Conservation (phyloP, 1,139 yeast species). For the Magnusiomyces ingens region DNA sequence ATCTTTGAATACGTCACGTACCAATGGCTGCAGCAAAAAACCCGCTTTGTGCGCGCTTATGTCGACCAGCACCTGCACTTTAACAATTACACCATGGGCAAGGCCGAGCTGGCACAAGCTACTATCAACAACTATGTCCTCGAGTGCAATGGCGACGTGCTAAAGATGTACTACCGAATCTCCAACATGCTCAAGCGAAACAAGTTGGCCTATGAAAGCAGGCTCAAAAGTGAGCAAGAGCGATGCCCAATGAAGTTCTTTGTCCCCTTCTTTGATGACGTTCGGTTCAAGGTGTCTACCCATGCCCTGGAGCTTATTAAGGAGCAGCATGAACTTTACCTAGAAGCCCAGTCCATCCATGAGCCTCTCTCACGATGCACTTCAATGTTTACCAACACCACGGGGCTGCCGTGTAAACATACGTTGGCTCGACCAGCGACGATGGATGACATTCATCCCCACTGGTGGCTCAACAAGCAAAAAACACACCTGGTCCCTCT, state of each 20-base stretch:
- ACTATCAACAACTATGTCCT: conserved; percentile 8
- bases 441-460: conserved; percentile 15
- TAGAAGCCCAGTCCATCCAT: conserved; percentile 11
- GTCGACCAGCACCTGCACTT: conserved; percentile 16
- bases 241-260: conserved; percentile 14
- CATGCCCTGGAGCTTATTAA: conserved; percentile 16
- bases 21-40: conserved; percentile 15
- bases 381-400: conserved; percentile 15
- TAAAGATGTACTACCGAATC: conserved; percentile 12
- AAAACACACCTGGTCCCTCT: conserved; percentile 8
- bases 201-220: conserved; percentile 9
- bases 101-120: conserved; percentile 15
- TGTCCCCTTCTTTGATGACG: conserved; percentile 16
- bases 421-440: conserved; percentile 15
- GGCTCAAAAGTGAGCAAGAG: conserved; percentile 9
- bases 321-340: conserved; percentile 16
- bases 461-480: conserved; percentile 15
- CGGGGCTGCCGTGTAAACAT: conserved; percentile 16
- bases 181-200: conserved; percentile 6
- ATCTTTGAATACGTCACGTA: conserved; percentile 12
- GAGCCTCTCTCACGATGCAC: conserved; percentile 15
- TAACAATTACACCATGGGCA: conserved; percentile 16
- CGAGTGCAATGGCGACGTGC: conserved; percentile 11
- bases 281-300: conserved; percentile 15
- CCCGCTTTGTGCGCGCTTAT: conserved; percentile 16